phyloP scores from a whole-genome alignment of 805 yeast genomes.

The Pichia occidentalis region DNA sequence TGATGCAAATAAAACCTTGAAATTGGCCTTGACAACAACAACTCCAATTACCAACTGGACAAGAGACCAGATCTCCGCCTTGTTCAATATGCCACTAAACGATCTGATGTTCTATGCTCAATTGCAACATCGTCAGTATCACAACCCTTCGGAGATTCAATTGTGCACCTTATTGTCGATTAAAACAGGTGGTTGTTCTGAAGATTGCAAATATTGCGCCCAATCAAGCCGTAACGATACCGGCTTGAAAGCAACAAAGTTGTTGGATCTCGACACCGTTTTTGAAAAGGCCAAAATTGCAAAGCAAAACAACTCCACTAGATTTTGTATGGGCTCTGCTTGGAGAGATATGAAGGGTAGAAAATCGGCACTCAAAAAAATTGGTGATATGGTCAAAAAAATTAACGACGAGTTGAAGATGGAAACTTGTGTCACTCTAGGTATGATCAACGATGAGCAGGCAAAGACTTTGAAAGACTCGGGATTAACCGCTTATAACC shows the following conservation, averaged over 20 bases:
- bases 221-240: conserved; percentile 66
- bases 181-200: conserved; percentile 77
- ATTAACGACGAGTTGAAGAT: conserved; percentile 55
- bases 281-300: conserved; percentile 58
- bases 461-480: conserved; percentile 53
- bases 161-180: conserved; percentile 69
- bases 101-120: conserved; percentile 57
- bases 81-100: conserved; percentile 60
- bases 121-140: conserved; percentile 57
- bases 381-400: conserved; percentile 56
- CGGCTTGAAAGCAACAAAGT: conserved; percentile 62
- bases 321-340: conserved; percentile 84
- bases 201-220: conserved; percentile 77
- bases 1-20: background rate
- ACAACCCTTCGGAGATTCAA: conserved; percentile 65
- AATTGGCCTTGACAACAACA: conserved; percentile 26
- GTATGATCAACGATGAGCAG: conserved; percentile 68
- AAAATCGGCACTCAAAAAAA: conserved; percentile 55
- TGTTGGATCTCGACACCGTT: conserved; percentile 57
- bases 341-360: conserved; percentile 84
- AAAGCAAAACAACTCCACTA: conserved; percentile 61
- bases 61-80: conserved; percentile 48
- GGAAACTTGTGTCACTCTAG: conserved; percentile 77
- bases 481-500: conserved; percentile 78
- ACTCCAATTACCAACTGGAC: conserved; percentile 46